These are phyloP conservation scores for Manihot esculenta DNA, from an alignment of 441 rosid genomes.

Conservation along the genomic window DNA sequence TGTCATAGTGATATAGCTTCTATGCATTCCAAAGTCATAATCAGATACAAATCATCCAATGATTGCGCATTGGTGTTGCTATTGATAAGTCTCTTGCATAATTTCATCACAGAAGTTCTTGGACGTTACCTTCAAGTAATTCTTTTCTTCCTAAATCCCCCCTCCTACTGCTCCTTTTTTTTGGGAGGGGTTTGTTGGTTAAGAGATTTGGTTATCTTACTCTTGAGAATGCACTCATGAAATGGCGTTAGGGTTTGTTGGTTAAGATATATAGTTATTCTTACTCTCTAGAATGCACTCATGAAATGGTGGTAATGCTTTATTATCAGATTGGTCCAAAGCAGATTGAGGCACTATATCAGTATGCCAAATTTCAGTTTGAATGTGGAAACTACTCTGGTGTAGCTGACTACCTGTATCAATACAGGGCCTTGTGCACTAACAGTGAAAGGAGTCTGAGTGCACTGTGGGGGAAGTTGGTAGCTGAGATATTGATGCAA, in stretches of 20 bases:
- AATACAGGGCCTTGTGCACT: constrained; percentile 80
- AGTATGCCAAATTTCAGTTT: constrained; percentile 95
- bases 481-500: constrained; percentile 95
- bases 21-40: too few relatives aligned
- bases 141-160: too few relatives aligned
- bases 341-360: constrained; percentile 95
- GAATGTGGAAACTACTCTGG: constrained; percentile 98
- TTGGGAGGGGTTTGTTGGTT: neutral
- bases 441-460: constrained; percentile 81
- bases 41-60: too few relatives aligned
- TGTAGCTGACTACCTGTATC: constrained; percentile 93
- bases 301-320: neutral
- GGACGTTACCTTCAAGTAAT: too few relatives aligned
- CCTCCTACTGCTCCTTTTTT: neutral
- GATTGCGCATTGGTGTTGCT: too few relatives aligned
- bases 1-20: too few relatives aligned
- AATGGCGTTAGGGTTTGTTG: too few relatives aligned
- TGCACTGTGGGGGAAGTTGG: constrained; percentile 97
- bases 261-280: neutral
- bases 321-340: constrained; percentile 80
- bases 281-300: neutral
- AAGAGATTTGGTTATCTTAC: neutral
- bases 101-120: too few relatives aligned
- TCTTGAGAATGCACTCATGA: too few relatives aligned
- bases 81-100: too few relatives aligned